phyloP scores from a whole-genome alignment of 2,329 filamentous ascomycete genomes.

The Aspergillus sp. region DNA sequence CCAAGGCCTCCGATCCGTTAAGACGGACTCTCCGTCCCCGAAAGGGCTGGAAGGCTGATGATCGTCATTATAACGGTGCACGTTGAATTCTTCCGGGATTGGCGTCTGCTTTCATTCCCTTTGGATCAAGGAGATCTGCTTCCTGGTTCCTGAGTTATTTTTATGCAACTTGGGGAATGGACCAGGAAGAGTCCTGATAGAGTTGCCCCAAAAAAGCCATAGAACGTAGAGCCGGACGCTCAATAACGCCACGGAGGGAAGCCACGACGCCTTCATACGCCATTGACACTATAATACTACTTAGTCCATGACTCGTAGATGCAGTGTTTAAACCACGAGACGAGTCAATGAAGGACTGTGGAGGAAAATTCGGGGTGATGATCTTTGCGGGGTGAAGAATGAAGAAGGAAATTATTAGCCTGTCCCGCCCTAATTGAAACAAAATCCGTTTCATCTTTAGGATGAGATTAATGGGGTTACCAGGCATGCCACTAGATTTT shows the following conservation, averaged over 20 bases:
- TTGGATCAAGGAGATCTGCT: not conserved
- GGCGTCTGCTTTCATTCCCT: not conserved
- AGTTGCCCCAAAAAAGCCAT: not conserved
- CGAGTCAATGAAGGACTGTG: not conserved
- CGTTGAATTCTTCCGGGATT: not conserved
- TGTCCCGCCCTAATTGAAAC: not conserved
- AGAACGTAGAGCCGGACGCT: not conserved
- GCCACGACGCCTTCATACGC: too few relatives aligned
- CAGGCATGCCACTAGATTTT: not conserved
- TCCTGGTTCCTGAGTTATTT: not conserved
- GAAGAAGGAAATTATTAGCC: not conserved
- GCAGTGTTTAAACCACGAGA: not conserved
- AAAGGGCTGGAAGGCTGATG: conserved; percentile 11
- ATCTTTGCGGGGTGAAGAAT: conserved; percentile 3
- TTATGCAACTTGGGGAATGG: not conserved
- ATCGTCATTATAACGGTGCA: conserved; percentile 13
- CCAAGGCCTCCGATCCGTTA: not conserved
- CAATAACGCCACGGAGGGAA: not conserved
- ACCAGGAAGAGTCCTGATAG: not conserved
- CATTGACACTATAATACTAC: too few relatives aligned
- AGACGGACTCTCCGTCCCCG: conserved; percentile 15
- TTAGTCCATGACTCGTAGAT: not conserved
- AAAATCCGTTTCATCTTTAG: conserved; percentile 8
- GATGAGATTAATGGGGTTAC: not conserved
- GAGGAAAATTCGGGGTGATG: not conserved